Conservation (phyloP, 495 filamentous ascomycete genomes). For the Aspergillus avenaceus region DNA sequence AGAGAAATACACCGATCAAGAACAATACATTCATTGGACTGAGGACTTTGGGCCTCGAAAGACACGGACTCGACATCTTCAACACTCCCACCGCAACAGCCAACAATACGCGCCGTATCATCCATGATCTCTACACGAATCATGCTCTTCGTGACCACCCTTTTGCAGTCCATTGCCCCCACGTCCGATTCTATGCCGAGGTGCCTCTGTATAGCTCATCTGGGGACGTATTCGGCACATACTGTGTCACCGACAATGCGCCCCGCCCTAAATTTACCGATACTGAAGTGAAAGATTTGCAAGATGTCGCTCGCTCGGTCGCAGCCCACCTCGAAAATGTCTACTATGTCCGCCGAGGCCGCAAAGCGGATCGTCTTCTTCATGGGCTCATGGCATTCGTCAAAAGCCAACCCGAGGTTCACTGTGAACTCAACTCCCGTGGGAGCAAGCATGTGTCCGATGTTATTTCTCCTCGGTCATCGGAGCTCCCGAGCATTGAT, state of each 20-base stretch:
- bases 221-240: constrained; percentile 57
- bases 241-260: constrained; percentile 53
- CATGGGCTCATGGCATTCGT: constrained; percentile 19
- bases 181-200: constrained; percentile 56
- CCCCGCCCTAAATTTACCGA: constrained; percentile 29
- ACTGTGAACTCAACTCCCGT: not conserved
- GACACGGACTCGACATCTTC: not conserved
- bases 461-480: not conserved
- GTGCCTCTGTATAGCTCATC: constrained; percentile 52
- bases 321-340: constrained; percentile 22
- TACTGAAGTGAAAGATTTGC: constrained; percentile 18
- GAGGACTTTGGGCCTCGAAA: constrained; percentile 30
- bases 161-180: constrained; percentile 33
- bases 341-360: constrained; percentile 10
- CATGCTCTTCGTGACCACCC: constrained; percentile 34
- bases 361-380: constrained; percentile 14
- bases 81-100: not conserved
- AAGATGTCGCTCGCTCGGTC: constrained; percentile 21
- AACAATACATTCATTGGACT: constrained; percentile 26
- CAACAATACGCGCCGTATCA: constrained; percentile 32
- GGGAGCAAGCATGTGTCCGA: not conserved
- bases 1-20: constrained; percentile 2
- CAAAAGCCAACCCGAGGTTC: constrained; percentile 6
- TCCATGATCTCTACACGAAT: constrained; percentile 44
- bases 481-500: constrained; percentile 2